Conservation (phyloP, 768 basidiomycete genomes). For the Suillus placidus region DNA sequence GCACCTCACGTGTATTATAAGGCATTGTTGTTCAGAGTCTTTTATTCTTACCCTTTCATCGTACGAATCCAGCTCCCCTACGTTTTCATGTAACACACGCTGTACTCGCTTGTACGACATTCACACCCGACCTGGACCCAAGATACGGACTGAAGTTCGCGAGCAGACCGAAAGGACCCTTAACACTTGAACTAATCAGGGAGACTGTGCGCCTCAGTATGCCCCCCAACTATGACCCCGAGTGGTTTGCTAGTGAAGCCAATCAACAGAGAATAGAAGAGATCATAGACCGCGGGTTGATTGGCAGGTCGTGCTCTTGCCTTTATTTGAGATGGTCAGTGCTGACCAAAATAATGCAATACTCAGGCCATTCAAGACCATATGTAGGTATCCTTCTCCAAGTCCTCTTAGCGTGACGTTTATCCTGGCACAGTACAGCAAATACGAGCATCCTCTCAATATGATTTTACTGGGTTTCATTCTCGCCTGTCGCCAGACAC, state of each 20-base stretch:
- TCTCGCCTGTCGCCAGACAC: slow-evolving; percentile 33
- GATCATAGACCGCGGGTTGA: slow-evolving; percentile 28
- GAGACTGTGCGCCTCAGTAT: slow-evolving; percentile 33
- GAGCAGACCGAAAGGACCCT: slow-evolving; percentile 16
- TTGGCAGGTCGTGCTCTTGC: slow-evolving; percentile 21
- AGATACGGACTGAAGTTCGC: slow-evolving; percentile 35
- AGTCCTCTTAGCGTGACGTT: background rate
- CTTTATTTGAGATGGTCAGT: background rate
- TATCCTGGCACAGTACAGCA: slow-evolving; percentile 8
- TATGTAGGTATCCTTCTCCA: slow-evolving; percentile 30
- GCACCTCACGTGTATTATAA: slow-evolving; percentile 17
- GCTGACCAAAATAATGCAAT: slow-evolving; percentile 2
- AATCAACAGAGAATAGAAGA: slow-evolving; percentile 31
- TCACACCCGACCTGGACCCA: slow-evolving; percentile 30
- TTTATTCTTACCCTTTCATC: slow-evolving; percentile 44
- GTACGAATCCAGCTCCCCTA: slow-evolving; percentile 36
- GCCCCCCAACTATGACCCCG: slow-evolving; percentile 36
- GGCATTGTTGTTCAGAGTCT: slow-evolving; percentile 49
- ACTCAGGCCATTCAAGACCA: slow-evolving; percentile 33
- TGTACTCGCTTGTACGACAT: slow-evolving; percentile 40
- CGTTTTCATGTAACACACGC: slow-evolving; percentile 46
- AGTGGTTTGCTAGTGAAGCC: slow-evolving; percentile 36
- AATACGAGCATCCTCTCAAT: slow-evolving; percentile 3
- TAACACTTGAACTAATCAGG: slow-evolving; percentile 35
- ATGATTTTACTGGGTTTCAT: slow-evolving; percentile 37